Percentiles rank a stretch among this genome's conserved stretches.
Evolutionary conservation across 2,329 filamentous ascomycete genomes (phyloP).

Genomic region (Sphaerostilbella broomeana): DNA sequence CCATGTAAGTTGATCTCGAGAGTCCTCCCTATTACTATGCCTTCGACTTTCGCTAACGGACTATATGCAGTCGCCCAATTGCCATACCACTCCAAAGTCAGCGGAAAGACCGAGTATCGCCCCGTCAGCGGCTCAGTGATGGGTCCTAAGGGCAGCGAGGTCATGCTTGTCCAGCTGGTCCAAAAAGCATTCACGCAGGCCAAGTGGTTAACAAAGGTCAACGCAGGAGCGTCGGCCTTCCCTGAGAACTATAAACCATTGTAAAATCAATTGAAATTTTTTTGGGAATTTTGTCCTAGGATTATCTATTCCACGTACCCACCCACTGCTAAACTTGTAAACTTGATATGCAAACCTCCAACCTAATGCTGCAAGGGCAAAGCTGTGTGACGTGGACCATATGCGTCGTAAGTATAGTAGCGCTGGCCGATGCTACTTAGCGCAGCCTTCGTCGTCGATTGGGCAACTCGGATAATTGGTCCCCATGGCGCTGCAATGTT

Average conservation of each 20-base stretch:
- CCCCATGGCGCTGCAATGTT: too few species aligned
- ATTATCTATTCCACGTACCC: too few species aligned
- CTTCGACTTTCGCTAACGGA: neutral
- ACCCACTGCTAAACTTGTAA: too few species aligned
- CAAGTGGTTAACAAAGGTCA: constrained; percentile 23
- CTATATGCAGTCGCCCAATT: constrained; percentile 12
- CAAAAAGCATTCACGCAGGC: constrained; percentile 23
- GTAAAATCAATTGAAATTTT: too few species aligned
- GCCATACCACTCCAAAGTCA: constrained; percentile 26
- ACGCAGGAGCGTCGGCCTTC: constrained; percentile 24
- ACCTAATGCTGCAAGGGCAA: too few species aligned
- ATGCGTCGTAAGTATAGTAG: too few species aligned
- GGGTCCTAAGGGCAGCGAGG: constrained; percentile 22
- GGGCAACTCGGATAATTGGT: too few species aligned
- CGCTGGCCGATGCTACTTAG: too few species aligned
- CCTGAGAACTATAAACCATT: constrained; percentile 17
- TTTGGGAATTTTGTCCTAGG: too few species aligned
- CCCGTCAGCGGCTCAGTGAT: constrained; percentile 27
- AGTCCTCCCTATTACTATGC: neutral
- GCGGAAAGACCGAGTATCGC: constrained; percentile 22
- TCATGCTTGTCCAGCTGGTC: constrained; percentile 22
- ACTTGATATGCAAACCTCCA: too few species aligned
- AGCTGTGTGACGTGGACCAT: too few species aligned
- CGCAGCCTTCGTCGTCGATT: too few species aligned
- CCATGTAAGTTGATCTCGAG: constrained; percentile 26